A percentile compares a stretch with the other conserved stretches of the same genome.
Evolutionary conservation across 2,329 filamentous ascomycete species (phyloP).

Genomic region (Hymenoscyphus infarciens): DNA sequence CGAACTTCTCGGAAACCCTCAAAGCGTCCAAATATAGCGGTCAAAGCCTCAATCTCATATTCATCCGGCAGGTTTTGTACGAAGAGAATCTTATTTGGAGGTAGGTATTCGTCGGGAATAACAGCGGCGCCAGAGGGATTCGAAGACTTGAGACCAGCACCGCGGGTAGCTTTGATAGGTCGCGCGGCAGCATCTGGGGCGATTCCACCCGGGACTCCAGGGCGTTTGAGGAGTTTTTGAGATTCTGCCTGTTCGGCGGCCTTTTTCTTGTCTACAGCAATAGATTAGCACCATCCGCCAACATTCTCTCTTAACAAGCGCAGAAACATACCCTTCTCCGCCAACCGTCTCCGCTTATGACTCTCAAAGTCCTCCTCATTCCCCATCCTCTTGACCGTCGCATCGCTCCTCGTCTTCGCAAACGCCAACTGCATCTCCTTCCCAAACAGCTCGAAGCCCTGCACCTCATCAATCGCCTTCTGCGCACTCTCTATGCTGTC

Average conservation of each 20-base stretch:
- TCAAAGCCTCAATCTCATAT: slow-evolving; percentile 76
- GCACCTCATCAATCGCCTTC: slow-evolving; percentile 80
- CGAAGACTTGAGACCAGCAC: slow-evolving; percentile 73
- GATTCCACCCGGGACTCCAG: slow-evolving; percentile 39
- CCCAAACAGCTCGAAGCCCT: slow-evolving; percentile 89
- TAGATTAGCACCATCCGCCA: neutral
- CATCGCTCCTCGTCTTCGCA: slow-evolving; percentile 82
- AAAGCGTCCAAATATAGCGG: slow-evolving; percentile 79
- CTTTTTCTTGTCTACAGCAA: slow-evolving; percentile 63
- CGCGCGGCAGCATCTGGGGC: slow-evolving; percentile 43
- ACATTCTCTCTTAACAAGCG: neutral
- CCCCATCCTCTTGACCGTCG: slow-evolving; percentile 72
- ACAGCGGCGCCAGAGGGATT: slow-evolving; percentile 64
- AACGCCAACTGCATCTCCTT: slow-evolving; percentile 85
- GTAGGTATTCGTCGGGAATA: slow-evolving; percentile 95
- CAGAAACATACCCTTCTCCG: slow-evolving; percentile 73
- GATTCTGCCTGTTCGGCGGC: slow-evolving; percentile 76
- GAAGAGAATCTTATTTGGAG: slow-evolving; percentile 95
- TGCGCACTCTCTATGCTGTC: slow-evolving; percentile 75
- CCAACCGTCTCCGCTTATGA: slow-evolving; percentile 79
- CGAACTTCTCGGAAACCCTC: slow-evolving; percentile 93
- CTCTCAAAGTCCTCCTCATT: slow-evolving; percentile 76
- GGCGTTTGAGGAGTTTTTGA: slow-evolving; percentile 71
- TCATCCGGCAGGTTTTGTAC: slow-evolving; percentile 88
- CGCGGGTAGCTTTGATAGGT: slow-evolving; percentile 66